Percentiles rank a stretch among this genome's conserved stretches.
phyloP scores from a whole-genome alignment of 75 land plant species.

The Cryptomeria japonica region DNA sequence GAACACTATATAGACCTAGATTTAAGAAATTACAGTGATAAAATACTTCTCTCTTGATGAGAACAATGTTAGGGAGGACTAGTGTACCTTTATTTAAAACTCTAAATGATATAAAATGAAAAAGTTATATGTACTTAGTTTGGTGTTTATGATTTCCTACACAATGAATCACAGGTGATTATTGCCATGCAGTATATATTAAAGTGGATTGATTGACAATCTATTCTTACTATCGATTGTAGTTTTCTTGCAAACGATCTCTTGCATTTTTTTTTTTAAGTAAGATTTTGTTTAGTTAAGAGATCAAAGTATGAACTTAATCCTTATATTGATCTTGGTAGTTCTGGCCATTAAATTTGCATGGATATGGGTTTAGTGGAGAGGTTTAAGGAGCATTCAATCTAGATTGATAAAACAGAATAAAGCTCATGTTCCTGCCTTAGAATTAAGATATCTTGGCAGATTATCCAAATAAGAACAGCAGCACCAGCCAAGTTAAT shows the following conservation, averaged over 20 bases:
- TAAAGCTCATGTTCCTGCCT: too few relatives aligned
- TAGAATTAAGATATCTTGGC: too few relatives aligned
- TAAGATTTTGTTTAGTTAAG: background rate
- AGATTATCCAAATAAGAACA: too few relatives aligned
- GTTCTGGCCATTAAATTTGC: too few relatives aligned
- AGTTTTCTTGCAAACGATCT: background rate
- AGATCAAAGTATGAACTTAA: background rate
- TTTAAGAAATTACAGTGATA: background rate
- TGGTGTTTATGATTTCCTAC: background rate
- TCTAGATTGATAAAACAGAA: too few relatives aligned
- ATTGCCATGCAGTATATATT: background rate
- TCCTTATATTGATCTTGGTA: background rate
- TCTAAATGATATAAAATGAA: background rate
- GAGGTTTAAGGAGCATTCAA: too few relatives aligned
- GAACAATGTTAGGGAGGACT: background rate
- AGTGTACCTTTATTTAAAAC: background rate
- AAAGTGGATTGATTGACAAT: background rate
- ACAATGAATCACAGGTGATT: background rate
- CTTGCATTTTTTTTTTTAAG: background rate
- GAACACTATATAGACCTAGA: background rate
- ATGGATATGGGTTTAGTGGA: too few relatives aligned
- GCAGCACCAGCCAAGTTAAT: too few relatives aligned
- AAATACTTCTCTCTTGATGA: background rate
- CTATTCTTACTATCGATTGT: background rate
- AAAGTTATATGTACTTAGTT: background rate